Evolutionary conservation across 129 eudicot genomes (phyloP).

Genomic region (Sambucus nigra): DNA sequence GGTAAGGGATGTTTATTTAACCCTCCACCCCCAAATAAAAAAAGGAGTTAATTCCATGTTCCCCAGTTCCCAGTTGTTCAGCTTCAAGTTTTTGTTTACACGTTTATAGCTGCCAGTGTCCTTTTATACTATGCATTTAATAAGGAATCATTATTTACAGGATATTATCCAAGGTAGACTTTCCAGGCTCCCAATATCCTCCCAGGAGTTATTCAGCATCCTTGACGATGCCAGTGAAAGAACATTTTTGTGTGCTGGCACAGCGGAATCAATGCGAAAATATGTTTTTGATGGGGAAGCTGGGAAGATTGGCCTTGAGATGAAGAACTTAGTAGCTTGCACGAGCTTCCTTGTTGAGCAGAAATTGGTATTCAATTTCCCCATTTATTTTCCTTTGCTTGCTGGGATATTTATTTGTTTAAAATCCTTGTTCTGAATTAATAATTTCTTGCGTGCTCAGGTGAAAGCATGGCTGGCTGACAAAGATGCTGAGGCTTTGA

Average conservation of each 20-base stretch:
- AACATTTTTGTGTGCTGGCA: slow-evolving; percentile 79
- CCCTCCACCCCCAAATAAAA: not conserved
- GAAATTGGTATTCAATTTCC: slow-evolving; percentile 49
- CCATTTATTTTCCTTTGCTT: not conserved
- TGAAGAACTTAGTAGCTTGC: slow-evolving; percentile 71
- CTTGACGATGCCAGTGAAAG: slow-evolving; percentile 83
- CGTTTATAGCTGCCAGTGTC: not conserved
- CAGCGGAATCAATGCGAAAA: slow-evolving; percentile 68
- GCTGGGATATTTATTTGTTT: not conserved
- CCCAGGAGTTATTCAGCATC: slow-evolving; percentile 54
- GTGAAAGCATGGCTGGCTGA: slow-evolving; percentile 93
- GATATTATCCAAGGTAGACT: slow-evolving; percentile 66
- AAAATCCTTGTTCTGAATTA: not conserved
- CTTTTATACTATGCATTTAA: not conserved
- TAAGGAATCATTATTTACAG: slow-evolving; percentile 29
- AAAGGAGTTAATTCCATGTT: too few species aligned
- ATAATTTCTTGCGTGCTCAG: slow-evolving; percentile 22
- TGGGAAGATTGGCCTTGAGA: slow-evolving; percentile 55
- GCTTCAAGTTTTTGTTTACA: not conserved
- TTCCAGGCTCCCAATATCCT: slow-evolving; percentile 51
- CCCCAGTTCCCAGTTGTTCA: too few species aligned
- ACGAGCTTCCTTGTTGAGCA: slow-evolving; percentile 84
- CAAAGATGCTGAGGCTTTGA: slow-evolving; percentile 93
- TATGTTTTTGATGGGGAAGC: slow-evolving; percentile 75
- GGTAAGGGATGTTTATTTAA: slow-evolving; percentile 30